Evolutionary conservation across 768 basidiomycete genomes (phyloP).

Genomic region (Lactarius hatsudake): DNA sequence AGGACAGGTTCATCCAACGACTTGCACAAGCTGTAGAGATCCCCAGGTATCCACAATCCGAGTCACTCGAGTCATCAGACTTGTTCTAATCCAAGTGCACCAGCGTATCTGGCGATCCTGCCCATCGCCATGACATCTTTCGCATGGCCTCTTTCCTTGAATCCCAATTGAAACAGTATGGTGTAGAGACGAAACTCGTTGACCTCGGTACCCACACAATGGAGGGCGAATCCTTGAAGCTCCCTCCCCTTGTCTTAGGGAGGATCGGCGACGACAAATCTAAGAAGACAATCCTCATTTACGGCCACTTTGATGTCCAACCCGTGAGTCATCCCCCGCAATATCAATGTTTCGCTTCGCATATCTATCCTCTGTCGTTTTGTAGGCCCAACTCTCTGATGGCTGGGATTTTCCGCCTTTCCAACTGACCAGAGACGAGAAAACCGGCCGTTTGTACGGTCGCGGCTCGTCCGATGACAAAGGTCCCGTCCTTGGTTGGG

Average conservation of each 20-base stretch:
- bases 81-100: background rate
- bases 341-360: background rate
- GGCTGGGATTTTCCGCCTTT: slow-evolving; percentile 93
- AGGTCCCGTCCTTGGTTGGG: slow-evolving; percentile 84
- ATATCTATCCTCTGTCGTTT: background rate
- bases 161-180: slow-evolving; percentile 67
- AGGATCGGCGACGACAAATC: slow-evolving; percentile 75
- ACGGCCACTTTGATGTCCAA: slow-evolving; percentile 96
- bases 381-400: slow-evolving; percentile 51
- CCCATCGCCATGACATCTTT: slow-evolving; percentile 71
- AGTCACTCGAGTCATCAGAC: background rate
- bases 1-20: slow-evolving; percentile 71
- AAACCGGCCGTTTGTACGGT: slow-evolving; percentile 66
- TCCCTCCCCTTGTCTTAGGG: slow-evolving; percentile 85
- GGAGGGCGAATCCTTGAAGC: slow-evolving; percentile 65
- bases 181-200: slow-evolving; percentile 69
- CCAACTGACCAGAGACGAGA: slow-evolving; percentile 53
- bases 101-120: slow-evolving; percentile 67
- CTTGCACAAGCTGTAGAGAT: slow-evolving; percentile 82
- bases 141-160: slow-evolving; percentile 86
- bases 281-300: slow-evolving; percentile 93
- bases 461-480: slow-evolving; percentile 91
- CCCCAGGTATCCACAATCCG: slow-evolving; percentile 49
- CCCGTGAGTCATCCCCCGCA: slow-evolving; percentile 51
- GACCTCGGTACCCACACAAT: slow-evolving; percentile 75